Conservation (phyloP, 805 yeast species). For the Geotrichum ghanense region DNA sequence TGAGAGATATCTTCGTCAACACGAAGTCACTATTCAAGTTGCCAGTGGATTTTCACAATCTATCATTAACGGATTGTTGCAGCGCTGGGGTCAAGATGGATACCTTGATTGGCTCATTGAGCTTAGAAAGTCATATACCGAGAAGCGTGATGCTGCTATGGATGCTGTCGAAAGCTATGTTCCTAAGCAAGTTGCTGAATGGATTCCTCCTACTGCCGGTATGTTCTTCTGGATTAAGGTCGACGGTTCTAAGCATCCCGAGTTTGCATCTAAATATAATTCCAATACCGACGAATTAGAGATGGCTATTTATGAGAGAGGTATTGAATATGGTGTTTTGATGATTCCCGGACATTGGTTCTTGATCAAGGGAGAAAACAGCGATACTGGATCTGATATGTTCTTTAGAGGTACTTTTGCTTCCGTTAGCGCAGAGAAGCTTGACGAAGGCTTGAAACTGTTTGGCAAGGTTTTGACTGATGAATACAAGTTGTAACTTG, state of each 20-base stretch:
- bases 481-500: constrained; percentile 14
- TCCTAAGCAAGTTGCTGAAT: constrained; percentile 30
- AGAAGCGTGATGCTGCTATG: constrained; percentile 77
- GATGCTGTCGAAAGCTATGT: constrained; percentile 56
- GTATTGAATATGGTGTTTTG: constrained; percentile 25
- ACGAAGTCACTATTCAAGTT: constrained; percentile 72
- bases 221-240: constrained; percentile 42
- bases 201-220: constrained; percentile 38
- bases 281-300: constrained; percentile 23
- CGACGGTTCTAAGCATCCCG: constrained; percentile 42
- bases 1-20: constrained; percentile 57
- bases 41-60: constrained; percentile 77
- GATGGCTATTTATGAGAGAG: constrained; percentile 22
- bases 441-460: constrained; percentile 24
- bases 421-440: constrained; percentile 26
- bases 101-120: constrained; percentile 85
- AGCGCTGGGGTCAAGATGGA: constrained; percentile 84
- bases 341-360: constrained; percentile 34
- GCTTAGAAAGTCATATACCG: constrained; percentile 60
- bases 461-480: constrained; percentile 24
- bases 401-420: constrained; percentile 35
- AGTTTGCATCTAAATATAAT: constrained; percentile 23
- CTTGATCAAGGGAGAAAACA: constrained; percentile 19
- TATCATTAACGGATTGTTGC: constrained; percentile 54
- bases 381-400: constrained; percentile 15